A percentile compares a stretch with the other conserved stretches of the same genome.
Conservation (phyloP, 2,329 filamentous ascomycete species). For the Sporothrix sp. region DNA sequence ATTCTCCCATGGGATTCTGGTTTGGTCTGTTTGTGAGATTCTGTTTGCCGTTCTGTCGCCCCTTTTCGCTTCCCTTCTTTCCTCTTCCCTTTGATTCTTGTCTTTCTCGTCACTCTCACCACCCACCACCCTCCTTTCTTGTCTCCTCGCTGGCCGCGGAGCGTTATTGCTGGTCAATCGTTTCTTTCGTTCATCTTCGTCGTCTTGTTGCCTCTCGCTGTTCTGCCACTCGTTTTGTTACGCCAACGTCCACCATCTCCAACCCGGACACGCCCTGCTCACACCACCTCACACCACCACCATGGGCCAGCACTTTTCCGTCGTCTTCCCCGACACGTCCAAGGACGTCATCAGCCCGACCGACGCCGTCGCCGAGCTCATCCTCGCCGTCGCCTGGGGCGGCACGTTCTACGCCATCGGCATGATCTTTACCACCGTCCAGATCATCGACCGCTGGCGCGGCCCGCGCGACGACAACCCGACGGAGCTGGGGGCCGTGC, state of each 20-base stretch:
- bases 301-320: constrained; percentile 16
- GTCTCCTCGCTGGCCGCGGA: background rate
- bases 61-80: background rate
- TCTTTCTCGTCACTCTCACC: background rate
- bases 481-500: constrained; percentile 15
- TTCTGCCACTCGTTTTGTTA: too few species aligned
- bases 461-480: constrained; percentile 20
- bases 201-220: too few species aligned
- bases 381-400: constrained; percentile 19
- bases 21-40: too few species aligned
- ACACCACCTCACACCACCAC: background rate
- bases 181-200: too few species aligned
- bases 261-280: too few species aligned
- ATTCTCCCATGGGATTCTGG: constrained; percentile 1
- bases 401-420: constrained; percentile 18
- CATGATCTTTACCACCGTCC: constrained; percentile 20
- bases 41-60: too few species aligned
- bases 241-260: too few species aligned
- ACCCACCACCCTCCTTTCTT: background rate
- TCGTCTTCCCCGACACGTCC: constrained; percentile 16
- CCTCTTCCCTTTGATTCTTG: background rate
- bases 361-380: constrained; percentile 15
- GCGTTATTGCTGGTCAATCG: background rate
- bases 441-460: constrained; percentile 23
- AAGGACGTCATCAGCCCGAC: constrained; percentile 16